These are phyloP conservation scores for Diophrys appendiculata DNA, from an alignment of 73 alveolate species.

Conservation along the genomic window DNA sequence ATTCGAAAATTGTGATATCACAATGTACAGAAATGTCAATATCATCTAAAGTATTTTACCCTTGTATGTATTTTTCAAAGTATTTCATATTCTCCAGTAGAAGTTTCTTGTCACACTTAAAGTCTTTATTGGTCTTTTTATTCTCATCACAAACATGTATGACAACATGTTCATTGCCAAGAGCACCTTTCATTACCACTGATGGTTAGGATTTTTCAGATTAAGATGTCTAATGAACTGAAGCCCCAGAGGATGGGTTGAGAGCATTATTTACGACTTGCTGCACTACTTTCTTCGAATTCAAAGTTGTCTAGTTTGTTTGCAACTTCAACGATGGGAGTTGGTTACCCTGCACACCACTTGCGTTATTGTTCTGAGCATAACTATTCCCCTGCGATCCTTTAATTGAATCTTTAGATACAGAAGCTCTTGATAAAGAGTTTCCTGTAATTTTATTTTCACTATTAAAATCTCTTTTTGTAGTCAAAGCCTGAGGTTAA, in stretches of 20 bases:
- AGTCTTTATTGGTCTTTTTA: slow-evolving; percentile 60
- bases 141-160: slow-evolving; percentile 78
- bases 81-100: slow-evolving; percentile 61
- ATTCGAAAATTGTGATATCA: slow-evolving; percentile 70
- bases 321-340: background rate
- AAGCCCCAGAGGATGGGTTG: background rate
- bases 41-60: slow-evolving; percentile 58
- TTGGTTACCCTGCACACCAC: background rate
- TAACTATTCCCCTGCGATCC: background rate
- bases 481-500: no score
- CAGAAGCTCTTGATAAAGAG: background rate
- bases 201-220: no score
- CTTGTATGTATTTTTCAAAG: slow-evolving; percentile 66
- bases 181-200: no score
- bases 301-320: background rate
- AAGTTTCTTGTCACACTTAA: slow-evolving; percentile 53
- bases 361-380: background rate
- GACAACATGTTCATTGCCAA: slow-evolving; percentile 20
- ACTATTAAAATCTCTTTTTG: no score
- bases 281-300: background rate
- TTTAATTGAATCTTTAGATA: background rate
- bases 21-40: slow-evolving; percentile 80
- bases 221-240: no score
- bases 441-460: no score
- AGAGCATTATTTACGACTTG: background rate